Evolutionary conservation across 225 moss, liverwort and hornwort genomes (phyloP).

Genomic region (Anthoceros angustus): DNA sequence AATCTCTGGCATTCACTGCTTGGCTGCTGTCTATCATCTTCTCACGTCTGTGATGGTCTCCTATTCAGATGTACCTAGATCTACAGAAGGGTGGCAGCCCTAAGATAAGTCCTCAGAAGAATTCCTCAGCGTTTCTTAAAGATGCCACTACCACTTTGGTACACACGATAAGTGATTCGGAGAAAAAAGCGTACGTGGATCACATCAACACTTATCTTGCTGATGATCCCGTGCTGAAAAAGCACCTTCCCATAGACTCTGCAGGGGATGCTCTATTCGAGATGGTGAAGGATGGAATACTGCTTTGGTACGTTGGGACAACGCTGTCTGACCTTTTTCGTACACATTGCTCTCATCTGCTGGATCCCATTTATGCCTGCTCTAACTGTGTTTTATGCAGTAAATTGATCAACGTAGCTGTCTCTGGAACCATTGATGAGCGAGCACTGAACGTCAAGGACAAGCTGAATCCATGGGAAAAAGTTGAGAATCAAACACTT

Average conservation of each 20-base stretch:
- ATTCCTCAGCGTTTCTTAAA: slow-evolving; percentile 67
- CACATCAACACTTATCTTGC: slow-evolving; percentile 86
- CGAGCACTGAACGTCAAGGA: slow-evolving; percentile 84
- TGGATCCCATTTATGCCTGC: not conserved
- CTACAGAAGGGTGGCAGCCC: slow-evolving; percentile 68
- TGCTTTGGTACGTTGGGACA: slow-evolving; percentile 40
- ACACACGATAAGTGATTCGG: slow-evolving; percentile 88
- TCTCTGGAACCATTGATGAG: slow-evolving; percentile 93
- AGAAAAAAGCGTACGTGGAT: slow-evolving; percentile 94
- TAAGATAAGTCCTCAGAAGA: slow-evolving; percentile 53
- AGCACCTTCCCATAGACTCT: slow-evolving; percentile 65
- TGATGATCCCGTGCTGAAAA: slow-evolving; percentile 43
- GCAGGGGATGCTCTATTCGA: slow-evolving; percentile 66
- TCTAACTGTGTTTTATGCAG: slow-evolving; percentile 21
- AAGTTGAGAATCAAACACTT: slow-evolving; percentile 86
- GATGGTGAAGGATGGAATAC: slow-evolving; percentile 78
- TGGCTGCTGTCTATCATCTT: not conserved
- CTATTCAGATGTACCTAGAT: slow-evolving; percentile 62
- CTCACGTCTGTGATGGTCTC: not conserved
- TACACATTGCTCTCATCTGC: not conserved
- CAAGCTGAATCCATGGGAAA: slow-evolving; percentile 92
- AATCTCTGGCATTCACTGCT: not conserved
- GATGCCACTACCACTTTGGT: slow-evolving; percentile 65
- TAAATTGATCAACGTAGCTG: slow-evolving; percentile 92
- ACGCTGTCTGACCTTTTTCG: not conserved